Percentiles rank a stretch among this genome's conserved stretches.
phyloP scores from a whole-genome alignment of 805 yeast species.

The Wickerhamomyces queroliae region DNA sequence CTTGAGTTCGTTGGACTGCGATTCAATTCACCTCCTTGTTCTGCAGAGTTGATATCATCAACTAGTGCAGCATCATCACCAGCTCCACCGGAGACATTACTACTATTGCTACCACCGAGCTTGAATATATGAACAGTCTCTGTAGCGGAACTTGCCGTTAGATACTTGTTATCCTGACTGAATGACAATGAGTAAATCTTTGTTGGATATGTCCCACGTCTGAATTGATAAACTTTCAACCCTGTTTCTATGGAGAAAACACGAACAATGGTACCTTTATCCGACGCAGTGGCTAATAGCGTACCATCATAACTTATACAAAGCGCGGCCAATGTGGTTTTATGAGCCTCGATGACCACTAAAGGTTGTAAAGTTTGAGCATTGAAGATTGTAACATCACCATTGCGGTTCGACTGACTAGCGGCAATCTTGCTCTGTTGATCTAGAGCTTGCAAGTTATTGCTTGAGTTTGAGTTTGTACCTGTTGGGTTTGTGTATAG shows the following conservation, averaged over 20 bases:
- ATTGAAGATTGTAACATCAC: slow-evolving; percentile 66
- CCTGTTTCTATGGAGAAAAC: slow-evolving; percentile 65
- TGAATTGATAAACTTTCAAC: slow-evolving; percentile 55
- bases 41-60: slow-evolving; percentile 5
- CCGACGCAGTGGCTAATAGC: slow-evolving; percentile 67
- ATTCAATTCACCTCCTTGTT: slow-evolving; percentile 9
- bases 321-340: slow-evolving; percentile 58
- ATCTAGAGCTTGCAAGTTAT: no score
- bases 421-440: slow-evolving; percentile 22
- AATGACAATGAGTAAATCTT: slow-evolving; percentile 72
- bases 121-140: slow-evolving; percentile 92
- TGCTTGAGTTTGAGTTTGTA: neutral
- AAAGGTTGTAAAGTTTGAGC: slow-evolving; percentile 55
- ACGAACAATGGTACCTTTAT: slow-evolving; percentile 72
- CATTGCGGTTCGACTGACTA: slow-evolving; percentile 30
- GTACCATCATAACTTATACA: slow-evolving; percentile 60
- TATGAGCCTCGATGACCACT: slow-evolving; percentile 70
- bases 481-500: slow-evolving; percentile 10
- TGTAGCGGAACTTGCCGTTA: slow-evolving; percentile 83
- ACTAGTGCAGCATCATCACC: slow-evolving; percentile 4
- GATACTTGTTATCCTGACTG: slow-evolving; percentile 58
- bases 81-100: slow-evolving; percentile 19
- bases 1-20: neutral
- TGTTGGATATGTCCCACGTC: slow-evolving; percentile 84
- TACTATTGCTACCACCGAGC: slow-evolving; percentile 30